Evolutionary conservation across 805 yeast species (phyloP), one percentile per base, ranked within the genome.

Genomic region (Lipomyces mesembrius): DNA sequence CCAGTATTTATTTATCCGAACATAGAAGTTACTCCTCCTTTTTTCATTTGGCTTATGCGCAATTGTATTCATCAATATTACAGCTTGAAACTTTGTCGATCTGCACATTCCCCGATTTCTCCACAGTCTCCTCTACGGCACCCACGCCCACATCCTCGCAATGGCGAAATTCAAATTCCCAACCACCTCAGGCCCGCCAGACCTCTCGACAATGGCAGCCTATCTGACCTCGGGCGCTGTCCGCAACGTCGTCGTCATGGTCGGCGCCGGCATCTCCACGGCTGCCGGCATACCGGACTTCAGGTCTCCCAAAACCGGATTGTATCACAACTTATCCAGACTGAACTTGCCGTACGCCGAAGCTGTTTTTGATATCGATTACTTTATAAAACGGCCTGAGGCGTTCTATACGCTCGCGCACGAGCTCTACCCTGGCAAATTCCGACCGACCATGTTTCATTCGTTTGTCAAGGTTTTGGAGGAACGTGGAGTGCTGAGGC

Each of bases 221-320:
- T 29, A 59, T 43, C 62, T 68, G 1, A 25, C 62, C 5, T 51
- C 63, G 20, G 71, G 71, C 25, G n/a, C 43, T 17, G 43, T 57
- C 22, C 22, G 46, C 14, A 61, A 64, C 25, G 68, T 71, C 34
- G 70, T 67, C 34, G 71, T 71, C 51, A 71, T 71, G 79, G 88
- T 88, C 8, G 99, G 99, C 0, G 99, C 99, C 0, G 99, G 99
- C 0, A 87, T 92, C 52, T 91, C 97, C 2, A 94, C 98, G 0
- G 82, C 90, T 2, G 92, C 96, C 58, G 99, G 98, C 0, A 94
- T 93, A 57, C 99, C 98, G 0, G 99, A 94, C 77, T 94, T 94
- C 77, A 82, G 98, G 72, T 87, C 96, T 22, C 98, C 98, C 0
- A 84, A 86, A 55, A 94, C 98, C 0, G 82, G 82, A 0, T 83